These are phyloP conservation scores for Aspergillus heteromorphus DNA, from an alignment of 495 filamentous ascomycete genomes.

Conservation along the genomic window DNA sequence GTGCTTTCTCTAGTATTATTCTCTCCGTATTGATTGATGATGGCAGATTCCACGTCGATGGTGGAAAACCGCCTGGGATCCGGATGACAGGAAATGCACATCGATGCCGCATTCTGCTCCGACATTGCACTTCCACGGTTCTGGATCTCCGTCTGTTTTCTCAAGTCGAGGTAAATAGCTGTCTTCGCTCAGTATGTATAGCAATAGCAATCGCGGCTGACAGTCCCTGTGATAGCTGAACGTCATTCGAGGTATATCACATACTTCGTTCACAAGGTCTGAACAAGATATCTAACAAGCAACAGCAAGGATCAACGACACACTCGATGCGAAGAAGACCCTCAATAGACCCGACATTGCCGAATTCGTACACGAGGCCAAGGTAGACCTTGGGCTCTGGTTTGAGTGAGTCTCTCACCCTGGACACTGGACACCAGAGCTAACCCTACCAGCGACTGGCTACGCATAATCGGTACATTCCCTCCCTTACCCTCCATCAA, in stretches of 20 bases:
- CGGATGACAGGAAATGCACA: slow-evolving; percentile 33
- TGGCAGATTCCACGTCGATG: slow-evolving; percentile 44
- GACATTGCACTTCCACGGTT: slow-evolving; percentile 36
- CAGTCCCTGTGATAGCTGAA: slow-evolving; percentile 23
- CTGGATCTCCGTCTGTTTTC: slow-evolving; percentile 47
- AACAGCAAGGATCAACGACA: slow-evolving; percentile 32
- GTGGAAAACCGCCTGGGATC: slow-evolving; percentile 44
- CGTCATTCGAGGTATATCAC: slow-evolving; percentile 32
- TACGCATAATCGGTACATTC: slow-evolving; percentile 39
- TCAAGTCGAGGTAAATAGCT: slow-evolving; percentile 42
- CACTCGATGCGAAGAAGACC: slow-evolving; percentile 14
- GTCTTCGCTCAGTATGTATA: background rate
- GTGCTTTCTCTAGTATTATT: background rate
- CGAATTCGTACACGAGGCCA: slow-evolving; percentile 40
- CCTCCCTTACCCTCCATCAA: background rate
- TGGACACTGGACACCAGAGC: background rate
- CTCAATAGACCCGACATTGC: slow-evolving; percentile 26
- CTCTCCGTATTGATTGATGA: slow-evolving; percentile 1
- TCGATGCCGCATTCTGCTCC: slow-evolving; percentile 38
- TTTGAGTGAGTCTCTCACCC: slow-evolving; percentile 29
- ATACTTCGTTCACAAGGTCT: background rate
- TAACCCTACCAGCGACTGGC: slow-evolving; percentile 34
- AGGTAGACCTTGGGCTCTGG: slow-evolving; percentile 43
- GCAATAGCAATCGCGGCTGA: slow-evolving; percentile 3
- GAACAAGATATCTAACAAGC: background rate